These are phyloP conservation scores for Gossypium longicalyx DNA, from an alignment of 345 rosid species.

Conservation along the genomic window DNA sequence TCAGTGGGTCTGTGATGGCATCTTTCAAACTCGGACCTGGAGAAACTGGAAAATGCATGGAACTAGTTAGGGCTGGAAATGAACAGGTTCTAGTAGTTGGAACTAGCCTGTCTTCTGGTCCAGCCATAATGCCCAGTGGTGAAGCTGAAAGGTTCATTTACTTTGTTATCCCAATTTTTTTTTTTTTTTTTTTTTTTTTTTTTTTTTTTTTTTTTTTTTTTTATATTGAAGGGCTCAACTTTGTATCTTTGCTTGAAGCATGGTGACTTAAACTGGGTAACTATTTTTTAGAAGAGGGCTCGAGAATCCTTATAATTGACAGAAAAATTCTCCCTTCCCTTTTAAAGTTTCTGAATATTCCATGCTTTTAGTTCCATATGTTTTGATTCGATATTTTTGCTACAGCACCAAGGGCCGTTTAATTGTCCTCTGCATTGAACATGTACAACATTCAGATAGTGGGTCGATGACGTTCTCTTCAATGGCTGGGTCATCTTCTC, in stretches of 20 bases:
- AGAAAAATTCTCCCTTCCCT: neutral
- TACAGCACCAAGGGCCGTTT: conserved; percentile 90
- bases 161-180: conserved; percentile 6
- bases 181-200: neutral
- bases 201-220: neutral
- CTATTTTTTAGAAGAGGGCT: neutral
- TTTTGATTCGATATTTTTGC: conserved; percentile 17
- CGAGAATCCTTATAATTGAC: neutral
- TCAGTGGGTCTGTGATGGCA: conserved; percentile 68
- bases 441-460: conserved; percentile 61
- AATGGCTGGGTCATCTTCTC: conserved; percentile 71
- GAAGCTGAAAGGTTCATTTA: conserved; percentile 87
- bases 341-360: neutral
- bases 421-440: conserved; percentile 69
- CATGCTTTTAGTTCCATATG: neutral
- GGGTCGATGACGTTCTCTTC: conserved; percentile 66
- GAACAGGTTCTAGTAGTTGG: conserved; percentile 87
- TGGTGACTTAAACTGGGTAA: neutral
- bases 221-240: neutral
- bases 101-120: conserved; percentile 84
- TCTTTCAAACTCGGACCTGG: conserved; percentile 68
- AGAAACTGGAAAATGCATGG: conserved; percentile 95
- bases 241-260: neutral
- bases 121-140: conserved; percentile 93
- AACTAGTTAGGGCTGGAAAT: conserved; percentile 71